phyloP scores from a whole-genome alignment of 2,329 filamentous ascomycete species.

The Bipolaris victoriae region DNA sequence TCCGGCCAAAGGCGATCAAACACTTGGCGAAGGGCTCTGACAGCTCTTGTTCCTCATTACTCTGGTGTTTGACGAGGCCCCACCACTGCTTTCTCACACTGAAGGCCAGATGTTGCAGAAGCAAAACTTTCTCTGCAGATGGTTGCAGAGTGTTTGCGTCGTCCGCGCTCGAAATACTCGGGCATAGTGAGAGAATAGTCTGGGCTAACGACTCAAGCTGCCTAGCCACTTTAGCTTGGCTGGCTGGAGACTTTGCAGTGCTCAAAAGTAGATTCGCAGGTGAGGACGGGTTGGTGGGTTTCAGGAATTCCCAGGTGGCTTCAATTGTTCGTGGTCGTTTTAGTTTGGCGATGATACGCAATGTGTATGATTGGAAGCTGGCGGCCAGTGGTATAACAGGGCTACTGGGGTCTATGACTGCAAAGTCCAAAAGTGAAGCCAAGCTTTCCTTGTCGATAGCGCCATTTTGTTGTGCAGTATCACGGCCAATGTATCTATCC shows the following conservation, averaged over 20 bases:
- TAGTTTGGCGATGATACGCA: constrained; percentile 67
- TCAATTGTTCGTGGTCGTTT: constrained; percentile 67
- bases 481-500: constrained; percentile 48
- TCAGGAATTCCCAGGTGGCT: constrained; percentile 62
- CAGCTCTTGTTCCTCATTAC: constrained; percentile 68
- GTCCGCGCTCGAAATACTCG: constrained; percentile 68
- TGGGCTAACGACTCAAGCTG: constrained; percentile 73
- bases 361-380: constrained; percentile 67
- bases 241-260: constrained; percentile 56
- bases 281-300: constrained; percentile 60
- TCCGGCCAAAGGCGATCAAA: constrained; percentile 65
- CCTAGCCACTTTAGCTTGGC: constrained; percentile 62
- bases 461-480: constrained; percentile 9
- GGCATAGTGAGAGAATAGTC: constrained; percentile 68
- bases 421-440: constrained; percentile 68
- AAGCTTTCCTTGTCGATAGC: constrained; percentile 55
- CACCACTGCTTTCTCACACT: constrained; percentile 69
- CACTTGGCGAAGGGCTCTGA: constrained; percentile 70
- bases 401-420: constrained; percentile 46
- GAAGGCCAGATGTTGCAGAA: constrained; percentile 69
- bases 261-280: constrained; percentile 63
- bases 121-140: constrained; percentile 63
- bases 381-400: constrained; percentile 62
- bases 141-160: constrained; percentile 67
- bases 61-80: constrained; percentile 65